These are phyloP conservation scores for Abrus precatorius DNA, from an alignment of 306 rosid genomes.

Conservation along the genomic window DNA sequence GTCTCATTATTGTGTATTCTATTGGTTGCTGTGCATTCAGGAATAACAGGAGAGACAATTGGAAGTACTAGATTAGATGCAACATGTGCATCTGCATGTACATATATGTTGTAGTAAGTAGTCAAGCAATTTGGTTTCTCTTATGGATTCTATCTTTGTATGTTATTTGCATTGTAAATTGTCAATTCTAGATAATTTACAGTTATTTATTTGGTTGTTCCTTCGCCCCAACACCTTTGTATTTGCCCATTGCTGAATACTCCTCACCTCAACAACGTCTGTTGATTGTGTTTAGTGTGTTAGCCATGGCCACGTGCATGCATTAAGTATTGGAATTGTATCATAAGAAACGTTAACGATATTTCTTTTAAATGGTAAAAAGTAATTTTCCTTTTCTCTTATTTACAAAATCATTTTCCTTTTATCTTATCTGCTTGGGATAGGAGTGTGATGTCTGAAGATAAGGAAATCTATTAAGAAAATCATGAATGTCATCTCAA, in stretches of 20 bases:
- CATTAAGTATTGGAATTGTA: not conserved
- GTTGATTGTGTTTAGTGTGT: not conserved
- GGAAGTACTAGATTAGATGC: conserved; percentile 43
- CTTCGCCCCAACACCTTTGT: not conserved
- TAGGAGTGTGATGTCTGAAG: no score
- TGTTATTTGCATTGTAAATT: conserved; percentile 29
- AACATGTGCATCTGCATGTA: conserved; percentile 25
- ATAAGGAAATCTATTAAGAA: no score
- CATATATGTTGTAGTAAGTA: not conserved
- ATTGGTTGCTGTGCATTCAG: conserved; percentile 86
- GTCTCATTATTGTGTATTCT: conserved; percentile 76
- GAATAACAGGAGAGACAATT: conserved; percentile 67
- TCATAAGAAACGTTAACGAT: not conserved
- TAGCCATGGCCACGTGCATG: not conserved
- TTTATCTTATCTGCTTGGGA: no score
- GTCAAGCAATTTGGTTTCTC: conserved; percentile 20
- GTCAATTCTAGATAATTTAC: not conserved
- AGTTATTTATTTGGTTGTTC: not conserved
- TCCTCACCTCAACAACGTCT: not conserved
- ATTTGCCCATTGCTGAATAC: not conserved
- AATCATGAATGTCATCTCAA: no score
- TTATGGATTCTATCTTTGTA: conserved; percentile 14
- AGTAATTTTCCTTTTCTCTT: not conserved
- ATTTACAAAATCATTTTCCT: no score
- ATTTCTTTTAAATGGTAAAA: not conserved